Evolutionary conservation across 352 stramenopile species (phyloP), one percentile per base, ranked within the genome.

Genomic region (Phytopythium chamaehyphon): DNA sequence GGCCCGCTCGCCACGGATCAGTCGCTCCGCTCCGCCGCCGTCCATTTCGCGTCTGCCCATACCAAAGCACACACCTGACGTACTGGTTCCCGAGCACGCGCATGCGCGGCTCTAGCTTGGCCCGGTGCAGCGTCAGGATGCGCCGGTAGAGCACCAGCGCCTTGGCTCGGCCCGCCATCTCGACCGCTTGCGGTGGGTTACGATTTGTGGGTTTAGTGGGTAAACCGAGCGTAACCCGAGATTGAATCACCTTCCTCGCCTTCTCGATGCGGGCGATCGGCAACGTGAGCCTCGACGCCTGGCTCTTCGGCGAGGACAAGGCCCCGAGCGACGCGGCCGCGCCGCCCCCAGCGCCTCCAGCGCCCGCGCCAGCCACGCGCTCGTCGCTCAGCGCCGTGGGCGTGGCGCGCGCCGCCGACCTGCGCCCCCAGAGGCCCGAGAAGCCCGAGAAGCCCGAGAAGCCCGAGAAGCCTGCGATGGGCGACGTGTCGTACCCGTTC

Each of bases 81-180:
- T 95, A 95, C 49, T 86, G 64, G 61, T 95, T 80, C 18, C 84
- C 84, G 0, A 95, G 78, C 22, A 93, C 55, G 51, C 84, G 82
- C 83, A 95, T 93, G 40, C 84, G 79, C 35, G 82, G 76, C 56
- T 80, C 74, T 36, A 95, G 63, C 40, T 91, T 89, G 44, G 66
- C 62, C 37, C 64, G 65, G 54, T 95, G 84, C 40, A 93, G 80
- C 60, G 69, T 75, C 61, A 95, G 67, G 52, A 95, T 91, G 62
- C 71, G 71, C 39, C 71, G 72, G 54, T 95, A 95, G 22, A 95
- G 74, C 37, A 62, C 62, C 61, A 93, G 54, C 54, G 77, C 79
- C 26, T 88, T 65, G 23, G 46, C 37, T 1, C 68, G 66, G 23
- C 71, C 54, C 44, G 63, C 52, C 72, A 77, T 77, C 31, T 10